Percentiles rank a stretch among this genome's conserved stretches.
Conservation (phyloP, 2,329 filamentous ascomycete species). For the Colletotrichum tropicicola region DNA sequence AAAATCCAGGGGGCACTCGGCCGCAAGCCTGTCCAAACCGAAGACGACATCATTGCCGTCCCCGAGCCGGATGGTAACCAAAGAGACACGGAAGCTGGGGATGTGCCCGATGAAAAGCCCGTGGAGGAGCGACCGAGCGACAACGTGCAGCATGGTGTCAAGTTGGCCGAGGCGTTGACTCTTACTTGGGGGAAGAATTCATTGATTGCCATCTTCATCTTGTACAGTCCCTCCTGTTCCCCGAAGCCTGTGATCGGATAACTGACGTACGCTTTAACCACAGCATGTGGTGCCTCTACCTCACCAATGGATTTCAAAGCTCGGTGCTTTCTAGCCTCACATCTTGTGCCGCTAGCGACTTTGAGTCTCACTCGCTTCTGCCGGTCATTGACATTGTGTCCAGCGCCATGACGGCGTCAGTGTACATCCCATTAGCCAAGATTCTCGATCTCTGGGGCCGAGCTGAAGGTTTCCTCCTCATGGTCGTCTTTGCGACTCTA, state of each 20-base stretch:
- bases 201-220: constrained; percentile 31
- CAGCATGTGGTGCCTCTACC: constrained; percentile 50
- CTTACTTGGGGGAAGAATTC: constrained; percentile 33
- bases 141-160: constrained; percentile 34
- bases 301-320: constrained; percentile 58
- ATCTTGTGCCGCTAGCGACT: constrained; percentile 60
- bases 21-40: neutral
- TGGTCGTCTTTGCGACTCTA: constrained; percentile 56
- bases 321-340: constrained; percentile 50
- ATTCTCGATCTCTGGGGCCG: constrained; percentile 71
- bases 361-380: constrained; percentile 60
- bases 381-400: constrained; percentile 63
- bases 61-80: neutral
- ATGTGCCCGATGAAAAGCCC: constrained; percentile 1
- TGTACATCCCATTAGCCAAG: constrained; percentile 71
- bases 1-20: neutral
- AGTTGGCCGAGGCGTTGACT: constrained; percentile 34
- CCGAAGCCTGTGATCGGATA: neutral
- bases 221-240: neutral
- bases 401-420: constrained; percentile 62
- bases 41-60: neutral
- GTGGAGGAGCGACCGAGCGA: constrained; percentile 15
- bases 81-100: neutral
- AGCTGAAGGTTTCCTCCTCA: constrained; percentile 65
- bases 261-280: neutral